Base-by-base conservation (phyloP, 306 rosid species). In the Prosopis cineraria region DNA sequence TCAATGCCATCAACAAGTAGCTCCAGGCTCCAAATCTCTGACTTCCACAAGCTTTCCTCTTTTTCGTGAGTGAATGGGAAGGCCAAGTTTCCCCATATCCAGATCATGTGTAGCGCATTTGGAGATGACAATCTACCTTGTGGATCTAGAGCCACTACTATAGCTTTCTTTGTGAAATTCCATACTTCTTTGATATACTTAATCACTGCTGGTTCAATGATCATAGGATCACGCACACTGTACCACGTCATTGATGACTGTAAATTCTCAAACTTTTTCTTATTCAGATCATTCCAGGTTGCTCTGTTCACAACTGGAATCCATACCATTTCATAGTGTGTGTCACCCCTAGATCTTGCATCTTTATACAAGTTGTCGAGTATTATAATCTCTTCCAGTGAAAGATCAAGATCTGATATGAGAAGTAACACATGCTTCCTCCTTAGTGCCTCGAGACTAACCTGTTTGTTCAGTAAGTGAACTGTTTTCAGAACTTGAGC, bases 71-170 rank as follows among this genome's bases (percentile, higher is more conserved):
- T 84, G 87, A 94, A 94, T 8, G 98, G 97, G 84, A 81, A 89
- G 36, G 98, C 93, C 79, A 78, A 45, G 75, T 85, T 89, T 0
- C 91, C 97, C 97, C 97, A 94, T 52, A 94, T 91, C 93, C 95
- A 92, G 39, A 94, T 62, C 97, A 90, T 92, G 78, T 92, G 90
- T 58, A 84, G 70, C 29, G 97, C 97, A 87, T 94, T 94, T 8
- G 53, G 73, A 10, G 92, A 89, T 22, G 81, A 78, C 53, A 94
- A 91, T 67, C 70, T 92, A 2, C 97, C 98, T 39, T 83, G 90
- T 70, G 93, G 95, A 87, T 94, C 98, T 80, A 90, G 76, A 36
- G 92, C 81, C 36, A 92, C 98, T 24, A 94, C 17, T 72, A 92
- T 90, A 70, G 90, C 78, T 66, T 71, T 94, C 88, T 92, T 92